A percentile compares a stretch with the other conserved stretches of the same genome.
Conservation (phyloP, 768 basidiomycete genomes). For the Boletus subcaerulescens region DNA sequence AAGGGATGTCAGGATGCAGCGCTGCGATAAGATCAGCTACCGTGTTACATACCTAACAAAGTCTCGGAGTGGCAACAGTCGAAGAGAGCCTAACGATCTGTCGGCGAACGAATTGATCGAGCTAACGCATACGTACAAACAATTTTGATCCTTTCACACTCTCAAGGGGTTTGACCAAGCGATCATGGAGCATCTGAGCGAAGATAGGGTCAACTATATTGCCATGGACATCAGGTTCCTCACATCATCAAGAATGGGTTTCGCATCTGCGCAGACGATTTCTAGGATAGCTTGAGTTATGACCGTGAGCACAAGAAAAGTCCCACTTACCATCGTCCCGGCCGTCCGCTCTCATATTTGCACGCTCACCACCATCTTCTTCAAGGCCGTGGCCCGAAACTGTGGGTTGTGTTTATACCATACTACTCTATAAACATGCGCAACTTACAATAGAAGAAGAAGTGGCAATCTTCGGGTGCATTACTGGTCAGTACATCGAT, state of each 20-base stretch:
- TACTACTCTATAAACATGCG: no score
- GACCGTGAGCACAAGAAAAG: not conserved
- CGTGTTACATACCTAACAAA: conserved; percentile 18
- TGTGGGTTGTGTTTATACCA: not conserved
- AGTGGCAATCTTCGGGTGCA: conserved; percentile 42
- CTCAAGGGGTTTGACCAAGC: conserved; percentile 18
- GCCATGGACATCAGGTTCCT: not conserved
- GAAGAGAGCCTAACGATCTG: conserved; percentile 20
- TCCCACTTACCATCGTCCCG: conserved; percentile 42
- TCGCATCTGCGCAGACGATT: conserved; percentile 19
- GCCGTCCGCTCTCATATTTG: conserved; percentile 43
- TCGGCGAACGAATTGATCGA: not conserved
- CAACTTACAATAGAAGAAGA: conserved; percentile 54
- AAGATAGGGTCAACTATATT: not conserved
- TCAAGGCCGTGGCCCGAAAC: conserved; percentile 25
- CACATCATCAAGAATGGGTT: conserved; percentile 25
- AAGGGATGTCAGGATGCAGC: not conserved
- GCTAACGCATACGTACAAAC: conserved; percentile 10
- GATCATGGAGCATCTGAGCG: conserved; percentile 19
- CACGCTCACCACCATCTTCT: conserved; percentile 23
- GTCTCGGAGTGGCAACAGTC: conserved; percentile 33
- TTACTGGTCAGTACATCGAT: conserved; percentile 42
- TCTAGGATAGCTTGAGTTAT: conserved; percentile 10
- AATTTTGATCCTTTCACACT: conserved; percentile 17
- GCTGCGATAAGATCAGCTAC: not conserved